Evolutionary conservation across 345 rosid species (phyloP), one percentile per base, ranked within the genome.

Genomic region (Euphorbia lathyris): DNA sequence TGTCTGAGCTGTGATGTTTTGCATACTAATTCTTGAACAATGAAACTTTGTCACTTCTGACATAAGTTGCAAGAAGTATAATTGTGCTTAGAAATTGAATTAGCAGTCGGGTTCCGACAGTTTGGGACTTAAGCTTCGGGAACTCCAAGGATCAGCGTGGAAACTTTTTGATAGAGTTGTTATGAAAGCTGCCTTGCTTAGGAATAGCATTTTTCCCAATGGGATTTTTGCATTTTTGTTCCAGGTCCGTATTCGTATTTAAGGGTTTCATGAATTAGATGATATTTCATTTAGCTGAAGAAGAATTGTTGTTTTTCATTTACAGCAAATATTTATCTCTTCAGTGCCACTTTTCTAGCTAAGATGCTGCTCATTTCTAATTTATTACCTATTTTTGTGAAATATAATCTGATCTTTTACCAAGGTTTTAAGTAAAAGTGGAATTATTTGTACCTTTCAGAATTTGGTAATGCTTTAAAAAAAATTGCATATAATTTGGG

Each of bases 1-100:
- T 91, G 52, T 85, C 84, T 62, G 96, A 91, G 27, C 85, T 93
- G 22, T 93, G 83, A 92, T 25, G 57, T 65, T 19, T 59, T 3
- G 38, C 13, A 13, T 55, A 27, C 69, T 63, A 19, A n/a, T 34
- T 27, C 22, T 38, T 64, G 9, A 29, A 16, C 10, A n/a, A 43
- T 30, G 50, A 64, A 43, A 17, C 19, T 43, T 30, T 16, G 48
- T 23, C 56, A 27, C n/a, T 55, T 22, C 13, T 26, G 42, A 16
- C 40, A 7, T 14, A 47, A 27, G 29, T 3, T 27, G 25, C n/a
- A 6, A 64, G 22, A 45, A 0, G 30, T 40, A 20, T 19, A 36
- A 40, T 36, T 62, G 3, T 23, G 10, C 12, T 10, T 8, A 64
- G 36, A 25, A 64, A 26, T 45, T 62, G 9, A 55, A 9, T 55